Evolutionary conservation across 2,329 filamentous ascomycete species (phyloP).

Genomic region (Pyrenochaeta sp.): DNA sequence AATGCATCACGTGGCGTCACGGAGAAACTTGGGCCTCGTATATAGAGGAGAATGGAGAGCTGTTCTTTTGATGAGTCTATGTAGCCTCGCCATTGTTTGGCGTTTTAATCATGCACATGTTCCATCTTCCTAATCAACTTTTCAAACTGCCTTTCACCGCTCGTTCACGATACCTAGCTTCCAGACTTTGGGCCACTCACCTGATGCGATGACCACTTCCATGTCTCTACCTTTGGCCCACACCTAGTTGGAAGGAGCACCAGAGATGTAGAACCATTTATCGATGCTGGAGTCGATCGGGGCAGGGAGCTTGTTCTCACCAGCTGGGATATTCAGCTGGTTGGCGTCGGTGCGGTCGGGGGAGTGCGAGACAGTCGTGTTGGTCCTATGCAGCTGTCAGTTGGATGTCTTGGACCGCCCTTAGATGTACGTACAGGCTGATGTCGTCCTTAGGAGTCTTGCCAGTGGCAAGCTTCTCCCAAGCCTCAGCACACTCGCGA

Average conservation of each 20-base stretch:
- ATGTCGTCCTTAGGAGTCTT: constrained; percentile 81
- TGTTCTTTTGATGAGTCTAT: constrained; percentile 28
- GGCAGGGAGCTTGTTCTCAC: constrained; percentile 82
- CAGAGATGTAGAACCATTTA: constrained; percentile 99
- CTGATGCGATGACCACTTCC: not conserved
- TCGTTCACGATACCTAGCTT: constrained; percentile 3
- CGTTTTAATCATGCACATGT: constrained; percentile 16
- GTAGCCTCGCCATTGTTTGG: constrained; percentile 17
- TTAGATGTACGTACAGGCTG: constrained; percentile 74
- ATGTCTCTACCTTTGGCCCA: constrained; percentile 3
- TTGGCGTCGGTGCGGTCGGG: constrained; percentile 73
- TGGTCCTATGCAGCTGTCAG: constrained; percentile 68
- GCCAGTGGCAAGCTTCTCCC: constrained; percentile 94
- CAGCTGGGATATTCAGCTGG: constrained; percentile 77
- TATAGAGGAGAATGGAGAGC: constrained; percentile 9
- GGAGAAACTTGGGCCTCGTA: constrained; percentile 16
- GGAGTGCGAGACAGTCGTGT: constrained; percentile 78
- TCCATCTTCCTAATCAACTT: not conserved
- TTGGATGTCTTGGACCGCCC: constrained; percentile 25
- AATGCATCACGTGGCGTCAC: constrained; percentile 40
- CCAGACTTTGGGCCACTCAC: not conserved
- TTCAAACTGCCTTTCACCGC: not conserved
- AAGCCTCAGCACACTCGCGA: constrained; percentile 94
- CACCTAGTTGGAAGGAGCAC: constrained; percentile 71
- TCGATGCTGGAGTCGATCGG: constrained; percentile 97